Conservation (phyloP, 2,329 filamentous ascomycete genomes). For the Corinectria fuckeliana region DNA sequence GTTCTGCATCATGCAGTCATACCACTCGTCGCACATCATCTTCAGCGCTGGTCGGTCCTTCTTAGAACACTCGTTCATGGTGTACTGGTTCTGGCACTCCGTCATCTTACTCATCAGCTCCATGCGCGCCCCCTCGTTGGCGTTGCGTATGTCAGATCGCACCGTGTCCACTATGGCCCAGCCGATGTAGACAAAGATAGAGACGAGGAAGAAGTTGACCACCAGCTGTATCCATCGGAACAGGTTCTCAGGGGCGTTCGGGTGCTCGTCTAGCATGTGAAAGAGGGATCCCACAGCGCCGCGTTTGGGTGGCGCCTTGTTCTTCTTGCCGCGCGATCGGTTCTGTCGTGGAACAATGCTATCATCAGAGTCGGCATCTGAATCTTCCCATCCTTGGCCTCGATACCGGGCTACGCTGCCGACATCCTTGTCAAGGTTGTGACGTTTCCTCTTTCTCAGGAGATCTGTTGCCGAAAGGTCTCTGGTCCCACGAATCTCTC, state of each 20-base stretch:
- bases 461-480: slow-evolving; percentile 49
- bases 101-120: slow-evolving; percentile 76
- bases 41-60: slow-evolving; percentile 75
- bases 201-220: slow-evolving; percentile 69
- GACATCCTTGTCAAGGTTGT: slow-evolving; percentile 59
- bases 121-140: slow-evolving; percentile 71
- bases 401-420: slow-evolving; percentile 56
- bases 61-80: slow-evolving; percentile 74
- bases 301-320: slow-evolving; percentile 25
- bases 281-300: slow-evolving; percentile 54
- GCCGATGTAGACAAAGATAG: slow-evolving; percentile 66
- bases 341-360: slow-evolving; percentile 33
- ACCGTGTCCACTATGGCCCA: slow-evolving; percentile 74
- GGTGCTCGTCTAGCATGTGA: slow-evolving; percentile 61
- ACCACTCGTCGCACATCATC: slow-evolving; percentile 78
- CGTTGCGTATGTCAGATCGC: slow-evolving; percentile 75
- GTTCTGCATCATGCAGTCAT: slow-evolving; percentile 85
- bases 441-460: slow-evolving; percentile 61
- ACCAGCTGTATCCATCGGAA: slow-evolving; percentile 65
- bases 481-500: slow-evolving; percentile 63
- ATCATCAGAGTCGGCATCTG: slow-evolving; percentile 58
- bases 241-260: slow-evolving; percentile 64
- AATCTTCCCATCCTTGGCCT: slow-evolving; percentile 50
- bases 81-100: slow-evolving; percentile 75
- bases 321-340: slow-evolving; percentile 35